Percentiles rank a stretch among this genome's conserved stretches.
Conservation (phyloP, 1,284 basidiomycete species). For the Rhodotorula sp. region DNA sequence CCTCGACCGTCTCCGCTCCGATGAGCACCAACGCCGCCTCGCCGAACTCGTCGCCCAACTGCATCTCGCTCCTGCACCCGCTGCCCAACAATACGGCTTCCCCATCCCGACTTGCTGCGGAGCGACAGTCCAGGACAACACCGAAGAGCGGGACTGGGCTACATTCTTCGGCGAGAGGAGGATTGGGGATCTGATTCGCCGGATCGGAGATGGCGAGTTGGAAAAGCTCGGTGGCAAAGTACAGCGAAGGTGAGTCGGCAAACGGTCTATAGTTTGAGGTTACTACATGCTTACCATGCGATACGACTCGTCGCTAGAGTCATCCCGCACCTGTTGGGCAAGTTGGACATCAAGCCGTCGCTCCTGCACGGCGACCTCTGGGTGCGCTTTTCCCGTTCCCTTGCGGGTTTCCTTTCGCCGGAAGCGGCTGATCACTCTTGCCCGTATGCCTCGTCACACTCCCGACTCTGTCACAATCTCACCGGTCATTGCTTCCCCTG, state of each 20-base stretch:
- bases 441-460: too few relatives aligned
- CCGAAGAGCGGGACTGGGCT: constrained; percentile 16
- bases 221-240: not conserved
- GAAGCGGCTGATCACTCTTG: not conserved
- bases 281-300: not conserved
- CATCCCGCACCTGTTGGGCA: constrained; percentile 18
- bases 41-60: constrained; percentile 7
- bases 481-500: too few relatives aligned
- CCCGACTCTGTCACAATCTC: too few relatives aligned
- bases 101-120: constrained; percentile 24
- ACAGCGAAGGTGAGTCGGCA: not conserved
- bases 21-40: constrained; percentile 5
- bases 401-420: not conserved
- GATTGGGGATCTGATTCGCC: constrained; percentile 9
- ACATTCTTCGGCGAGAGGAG: constrained; percentile 13
- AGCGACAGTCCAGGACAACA: constrained; percentile 22
- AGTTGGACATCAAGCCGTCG: constrained; percentile 25
- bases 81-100: constrained; percentile 10
- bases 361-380: constrained; percentile 36
- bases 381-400: constrained; percentile 1
- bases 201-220: constrained; percentile 16
- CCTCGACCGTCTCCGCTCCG: not conserved
- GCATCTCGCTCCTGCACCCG: constrained; percentile 11
- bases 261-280: too few relatives aligned
- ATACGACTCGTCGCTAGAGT: not conserved